Evolutionary conservation across 805 yeast genomes (phyloP).

Genomic region (Candida nemodendra): DNA sequence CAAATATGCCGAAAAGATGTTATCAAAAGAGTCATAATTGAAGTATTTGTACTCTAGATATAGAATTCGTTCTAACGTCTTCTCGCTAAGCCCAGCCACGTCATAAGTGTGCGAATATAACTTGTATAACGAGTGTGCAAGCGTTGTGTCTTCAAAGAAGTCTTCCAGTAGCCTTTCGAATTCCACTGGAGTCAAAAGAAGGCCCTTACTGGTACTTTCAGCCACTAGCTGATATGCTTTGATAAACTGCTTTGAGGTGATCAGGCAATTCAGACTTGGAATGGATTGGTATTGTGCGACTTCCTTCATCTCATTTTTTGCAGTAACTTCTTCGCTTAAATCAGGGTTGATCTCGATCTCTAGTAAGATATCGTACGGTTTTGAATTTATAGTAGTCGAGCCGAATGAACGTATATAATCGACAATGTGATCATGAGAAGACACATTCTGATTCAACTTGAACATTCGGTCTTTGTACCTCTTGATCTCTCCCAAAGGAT

Average conservation of each 20-base stretch:
- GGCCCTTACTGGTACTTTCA: slow-evolving; percentile 4
- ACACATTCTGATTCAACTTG: slow-evolving; percentile 1
- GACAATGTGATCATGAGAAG: slow-evolving; percentile 1
- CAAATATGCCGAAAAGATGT: slow-evolving; percentile 20
- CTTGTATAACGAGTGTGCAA: slow-evolving; percentile 19
- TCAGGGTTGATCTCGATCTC: slow-evolving; percentile 1
- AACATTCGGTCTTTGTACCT: slow-evolving; percentile 1
- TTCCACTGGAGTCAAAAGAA: slow-evolving; percentile 22
- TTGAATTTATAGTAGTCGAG: slow-evolving; percentile 2
- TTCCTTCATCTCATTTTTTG: neutral
- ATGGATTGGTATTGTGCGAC: slow-evolving; percentile 9
- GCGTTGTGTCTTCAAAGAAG: slow-evolving; percentile 11
- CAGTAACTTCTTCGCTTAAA: neutral
- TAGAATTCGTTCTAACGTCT: slow-evolving; percentile 18
- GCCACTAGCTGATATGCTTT: slow-evolving; percentile 7
- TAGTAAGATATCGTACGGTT: slow-evolving; percentile 11
- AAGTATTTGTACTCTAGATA: slow-evolving; percentile 18
- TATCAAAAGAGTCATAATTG: slow-evolving; percentile 25
- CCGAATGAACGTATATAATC: slow-evolving; percentile 3
- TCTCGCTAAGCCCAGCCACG: slow-evolving; percentile 11
- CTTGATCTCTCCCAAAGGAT: neutral
- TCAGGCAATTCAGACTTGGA: slow-evolving; percentile 4
- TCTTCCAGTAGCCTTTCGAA: slow-evolving; percentile 24
- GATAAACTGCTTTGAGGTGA: neutral
- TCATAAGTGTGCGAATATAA: slow-evolving; percentile 21